Base-by-base conservation (phyloP, 2,329 filamentous ascomycete species). In the Tolypocladium paradoxum region DNA sequence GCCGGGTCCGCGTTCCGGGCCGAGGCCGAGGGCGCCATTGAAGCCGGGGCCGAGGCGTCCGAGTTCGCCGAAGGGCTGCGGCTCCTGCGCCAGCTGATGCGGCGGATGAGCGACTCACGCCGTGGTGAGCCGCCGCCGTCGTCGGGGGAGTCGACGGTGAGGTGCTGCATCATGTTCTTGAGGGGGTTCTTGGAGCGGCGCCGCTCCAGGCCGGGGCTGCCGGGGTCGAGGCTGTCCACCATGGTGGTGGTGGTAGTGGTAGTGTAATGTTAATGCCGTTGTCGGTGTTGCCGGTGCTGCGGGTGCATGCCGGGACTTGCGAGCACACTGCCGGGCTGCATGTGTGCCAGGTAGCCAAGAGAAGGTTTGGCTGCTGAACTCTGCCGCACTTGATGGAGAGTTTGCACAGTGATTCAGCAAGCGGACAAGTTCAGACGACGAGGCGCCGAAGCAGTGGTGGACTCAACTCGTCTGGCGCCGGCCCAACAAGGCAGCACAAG, bases 121-220 rank as follows among this genome's bases (percentile, higher is more conserved):
- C 64, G 58, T 2, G 64, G 59, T 20, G 61, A 58, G 29, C 60
- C 59, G 8, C 62, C 60, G 22, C 67, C 61, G 33, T 62, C 60
- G 35, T 63, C 58, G 7, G 64, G 60, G 8, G 62, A 56, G 33
- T 69, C 67, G 49, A 69, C 67, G 34, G 67, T 68, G 48, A 69
- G 65, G 53, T 69, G 67, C 55, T 68, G 66, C 62, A 69, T 69
- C 65, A 69, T 69, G 53, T 63, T 68, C 50, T 61, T 64, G 48
- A 69, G 59, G 50, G 66, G 66, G 54, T 69, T 69, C 59, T 62
- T 65, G 49, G 66, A 69, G 27, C 67, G 60, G 36, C 66, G 64
- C 37, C 65, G 64, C 58, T 65, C 61, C 2, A 62, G 62, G 40
- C 55, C 55, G 40, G 61, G 60, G 49, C 58, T 56, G 20, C 59